These are phyloP conservation scores for Vigna hirtella DNA, from an alignment of 306 rosid genomes.

Conservation along the genomic window DNA sequence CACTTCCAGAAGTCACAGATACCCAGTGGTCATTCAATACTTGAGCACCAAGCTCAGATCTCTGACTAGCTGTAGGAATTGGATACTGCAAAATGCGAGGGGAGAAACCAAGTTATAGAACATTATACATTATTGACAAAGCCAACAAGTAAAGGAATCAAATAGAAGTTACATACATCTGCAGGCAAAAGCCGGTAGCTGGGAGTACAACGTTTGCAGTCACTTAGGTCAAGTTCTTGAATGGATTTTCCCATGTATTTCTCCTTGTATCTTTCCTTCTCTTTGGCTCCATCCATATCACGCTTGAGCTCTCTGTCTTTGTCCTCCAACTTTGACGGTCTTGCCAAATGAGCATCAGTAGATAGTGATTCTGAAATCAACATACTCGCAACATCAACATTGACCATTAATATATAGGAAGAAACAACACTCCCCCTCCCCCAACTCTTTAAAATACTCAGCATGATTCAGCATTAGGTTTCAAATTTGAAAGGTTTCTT, in stretches of 20 bases:
- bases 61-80: constrained; percentile 85
- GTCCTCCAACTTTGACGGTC: constrained; percentile 78
- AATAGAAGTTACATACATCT: constrained; percentile 59
- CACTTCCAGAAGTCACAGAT: constrained; percentile 99
- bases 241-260: constrained; percentile 89
- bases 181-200: constrained; percentile 95
- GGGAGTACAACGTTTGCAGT: constrained; percentile 86
- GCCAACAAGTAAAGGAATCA: constrained; percentile 32
- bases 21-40: constrained; percentile 98
- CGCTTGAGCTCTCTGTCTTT: constrained; percentile 79
- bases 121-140: constrained; percentile 22
- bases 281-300: constrained; percentile 78
- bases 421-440: neutral
- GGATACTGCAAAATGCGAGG: constrained; percentile 79
- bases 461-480: constrained; percentile 17
- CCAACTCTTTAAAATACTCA: too few relatives aligned
- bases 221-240: constrained; percentile 96
- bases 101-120: constrained; percentile 36
- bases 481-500: neutral
- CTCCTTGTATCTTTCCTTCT: constrained; percentile 85
- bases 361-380: constrained; percentile 75
- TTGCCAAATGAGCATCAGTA: constrained; percentile 68
- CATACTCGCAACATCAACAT: constrained; percentile 42
- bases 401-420: constrained; percentile 27
- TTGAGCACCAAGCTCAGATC: constrained; percentile 87